These are phyloP conservation scores for Glutinoglossum americanum DNA, from an alignment of 495 filamentous ascomycete species.

Conservation along the genomic window DNA sequence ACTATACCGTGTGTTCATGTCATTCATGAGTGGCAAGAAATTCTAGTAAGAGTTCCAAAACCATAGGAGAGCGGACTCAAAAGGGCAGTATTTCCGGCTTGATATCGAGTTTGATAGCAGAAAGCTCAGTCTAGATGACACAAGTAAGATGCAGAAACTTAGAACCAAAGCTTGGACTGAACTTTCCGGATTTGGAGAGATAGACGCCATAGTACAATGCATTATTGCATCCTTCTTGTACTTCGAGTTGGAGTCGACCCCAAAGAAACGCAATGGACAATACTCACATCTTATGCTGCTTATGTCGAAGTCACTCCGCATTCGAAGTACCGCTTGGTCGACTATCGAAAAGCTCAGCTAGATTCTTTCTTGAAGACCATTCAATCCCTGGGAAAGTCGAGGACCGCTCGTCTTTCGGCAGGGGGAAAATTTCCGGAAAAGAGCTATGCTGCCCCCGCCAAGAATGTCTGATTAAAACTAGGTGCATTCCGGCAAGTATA, in stretches of 20 bases:
- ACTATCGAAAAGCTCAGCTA: neutral
- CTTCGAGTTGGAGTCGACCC: conserved; percentile 12
- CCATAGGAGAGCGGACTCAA: conserved; percentile 4
- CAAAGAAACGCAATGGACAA: neutral
- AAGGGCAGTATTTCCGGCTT: conserved; percentile 6
- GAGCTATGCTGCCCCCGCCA: too few relatives aligned
- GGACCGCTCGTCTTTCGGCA: neutral
- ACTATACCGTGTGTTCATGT: conserved; percentile 7
- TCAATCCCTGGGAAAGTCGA: neutral
- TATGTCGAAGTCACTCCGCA: neutral
- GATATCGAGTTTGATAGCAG: conserved; percentile 5
- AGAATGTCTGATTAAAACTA: too few relatives aligned
- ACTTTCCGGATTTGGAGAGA: conserved; percentile 5
- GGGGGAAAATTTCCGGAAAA: neutral
- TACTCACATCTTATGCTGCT: conserved; percentile 1
- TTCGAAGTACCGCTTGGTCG: neutral
- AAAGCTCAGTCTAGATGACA: conserved; percentile 12
- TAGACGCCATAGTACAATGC: conserved; percentile 8
- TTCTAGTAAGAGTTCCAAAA: conserved; percentile 11
- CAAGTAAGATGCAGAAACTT: conserved; percentile 6
- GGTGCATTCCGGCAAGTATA: too few relatives aligned
- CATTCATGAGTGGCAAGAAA: conserved; percentile 11
- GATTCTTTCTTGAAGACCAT: neutral
- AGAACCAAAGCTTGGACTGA: neutral
- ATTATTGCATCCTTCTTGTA: conserved; percentile 10